These are phyloP conservation scores for Cochlearia excelsa DNA, from an alignment of 345 rosid species.

Conservation along the genomic window DNA sequence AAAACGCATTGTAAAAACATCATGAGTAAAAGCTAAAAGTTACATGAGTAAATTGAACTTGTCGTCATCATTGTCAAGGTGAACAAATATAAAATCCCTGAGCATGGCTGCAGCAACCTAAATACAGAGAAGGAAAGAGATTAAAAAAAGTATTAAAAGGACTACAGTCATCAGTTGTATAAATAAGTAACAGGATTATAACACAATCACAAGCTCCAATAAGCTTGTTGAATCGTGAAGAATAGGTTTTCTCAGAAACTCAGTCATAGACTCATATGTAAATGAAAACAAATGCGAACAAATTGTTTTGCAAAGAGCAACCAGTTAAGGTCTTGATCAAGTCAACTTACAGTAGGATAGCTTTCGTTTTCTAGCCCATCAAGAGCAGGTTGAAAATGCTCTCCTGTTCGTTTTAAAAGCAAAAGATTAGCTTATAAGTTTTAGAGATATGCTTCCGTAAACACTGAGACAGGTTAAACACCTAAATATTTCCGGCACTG, in stretches of 20 bases:
- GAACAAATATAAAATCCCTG: constrained; percentile 68
- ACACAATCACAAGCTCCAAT: neutral
- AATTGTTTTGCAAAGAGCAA: neutral
- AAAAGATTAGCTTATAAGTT: constrained; percentile 25
- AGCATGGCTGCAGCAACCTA: constrained; percentile 84
- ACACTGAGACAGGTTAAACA: constrained; percentile 28
- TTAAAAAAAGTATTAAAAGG: neutral
- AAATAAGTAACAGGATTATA: constrained; percentile 1
- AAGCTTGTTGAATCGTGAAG: constrained; percentile 2
- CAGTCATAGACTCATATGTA: neutral
- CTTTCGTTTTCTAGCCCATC: constrained; percentile 60
- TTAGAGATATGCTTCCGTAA: constrained; percentile 2
- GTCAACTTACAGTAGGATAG: constrained; percentile 46
- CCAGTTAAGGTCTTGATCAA: constrained; percentile 10
- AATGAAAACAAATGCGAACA: constrained; percentile 5
- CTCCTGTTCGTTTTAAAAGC: constrained; percentile 45
- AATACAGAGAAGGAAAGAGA: constrained; percentile 13
- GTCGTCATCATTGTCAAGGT: constrained; percentile 76
- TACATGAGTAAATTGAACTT: constrained; percentile 92
- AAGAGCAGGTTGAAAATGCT: constrained; percentile 71
- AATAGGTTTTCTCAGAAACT: constrained; percentile 6
- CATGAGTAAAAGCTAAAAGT: constrained; percentile 28
- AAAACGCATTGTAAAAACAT: constrained; percentile 9
- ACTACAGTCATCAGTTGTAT: constrained; percentile 16
- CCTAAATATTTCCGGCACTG: constrained; percentile 86